Percentiles rank a stretch among this genome's conserved stretches.
These are phyloP conservation scores for Exophiala oligosperma DNA, from an alignment of 2,329 filamentous ascomycete genomes.

Conservation along the genomic window DNA sequence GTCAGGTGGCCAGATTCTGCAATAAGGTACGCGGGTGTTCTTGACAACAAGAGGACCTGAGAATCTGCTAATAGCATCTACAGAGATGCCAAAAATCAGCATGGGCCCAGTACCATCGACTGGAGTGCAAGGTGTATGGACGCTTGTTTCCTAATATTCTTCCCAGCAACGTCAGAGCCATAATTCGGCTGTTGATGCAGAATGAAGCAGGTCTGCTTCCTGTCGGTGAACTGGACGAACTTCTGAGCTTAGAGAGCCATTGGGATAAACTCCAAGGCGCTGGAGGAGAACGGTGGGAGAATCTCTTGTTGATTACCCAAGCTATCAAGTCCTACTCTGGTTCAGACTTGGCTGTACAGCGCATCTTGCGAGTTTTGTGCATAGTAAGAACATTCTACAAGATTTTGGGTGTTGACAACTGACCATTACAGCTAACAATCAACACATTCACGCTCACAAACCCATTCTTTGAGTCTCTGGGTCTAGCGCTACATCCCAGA, in stretches of 20 bases:
- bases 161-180: conserved; percentile 57
- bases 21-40: conserved; percentile 49
- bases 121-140: conserved; percentile 58
- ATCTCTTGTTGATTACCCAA: conserved; percentile 54
- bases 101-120: conserved; percentile 60
- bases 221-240: conserved; percentile 43
- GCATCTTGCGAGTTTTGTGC: conserved; percentile 43
- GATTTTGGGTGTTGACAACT: not conserved
- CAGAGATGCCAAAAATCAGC: conserved; percentile 60
- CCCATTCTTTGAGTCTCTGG: conserved; percentile 57
- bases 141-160: conserved; percentile 48
- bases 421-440: conserved; percentile 48
- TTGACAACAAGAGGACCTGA: not conserved
- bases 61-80: not conserved
- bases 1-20: conserved; percentile 60
- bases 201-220: conserved; percentile 39
- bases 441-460: conserved; percentile 61
- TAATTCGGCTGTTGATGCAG: conserved; percentile 55
- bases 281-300: conserved; percentile 45
- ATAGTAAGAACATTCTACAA: conserved; percentile 12
- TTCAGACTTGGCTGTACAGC: conserved; percentile 44
- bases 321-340: conserved; percentile 56
- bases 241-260: conserved; percentile 51
- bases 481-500: conserved; percentile 58
- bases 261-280: conserved; percentile 47